phyloP scores from a whole-genome alignment of 148 eudicot genomes.

The Chenopodium quinoa region DNA sequence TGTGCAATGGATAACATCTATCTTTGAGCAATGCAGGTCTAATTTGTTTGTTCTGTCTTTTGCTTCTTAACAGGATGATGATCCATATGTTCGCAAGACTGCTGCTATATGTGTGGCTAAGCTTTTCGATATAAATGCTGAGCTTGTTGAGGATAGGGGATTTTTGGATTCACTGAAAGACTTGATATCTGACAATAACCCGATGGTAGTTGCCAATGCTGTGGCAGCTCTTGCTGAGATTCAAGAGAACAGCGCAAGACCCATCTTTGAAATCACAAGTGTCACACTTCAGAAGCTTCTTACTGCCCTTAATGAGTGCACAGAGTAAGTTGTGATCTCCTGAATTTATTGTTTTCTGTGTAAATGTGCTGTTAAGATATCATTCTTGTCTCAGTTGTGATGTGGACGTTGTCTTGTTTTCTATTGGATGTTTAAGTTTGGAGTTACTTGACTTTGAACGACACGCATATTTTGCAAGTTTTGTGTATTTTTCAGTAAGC shows the following conservation, averaged over 20 bases:
- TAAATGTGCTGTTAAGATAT: neutral
- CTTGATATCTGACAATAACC: conserved; percentile 97
- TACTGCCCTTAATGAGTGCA: conserved; percentile 97
- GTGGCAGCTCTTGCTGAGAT: conserved; percentile 99
- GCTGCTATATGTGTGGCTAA: conserved; percentile 99
- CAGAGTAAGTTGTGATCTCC: conserved; percentile 65
- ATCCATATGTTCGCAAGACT: conserved; percentile 99
- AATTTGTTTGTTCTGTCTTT: neutral
- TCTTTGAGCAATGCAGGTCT: neutral
- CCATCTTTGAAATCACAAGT: conserved; percentile 90
- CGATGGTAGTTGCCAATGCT: conserved; percentile 99
- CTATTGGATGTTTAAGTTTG: neutral
- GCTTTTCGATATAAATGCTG: conserved; percentile 96
- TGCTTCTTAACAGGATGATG: conserved; percentile 72
- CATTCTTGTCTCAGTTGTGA: neutral
- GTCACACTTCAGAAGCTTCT: conserved; percentile 88
- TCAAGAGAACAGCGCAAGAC: conserved; percentile 81
- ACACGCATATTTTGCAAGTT: neutral
- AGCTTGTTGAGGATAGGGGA: conserved; percentile 97
- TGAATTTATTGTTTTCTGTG: conserved; percentile 11
- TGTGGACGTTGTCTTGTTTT: neutral
- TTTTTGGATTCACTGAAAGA: conserved; percentile 95
- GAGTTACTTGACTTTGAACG: neutral
- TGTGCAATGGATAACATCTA: conserved; percentile 6
- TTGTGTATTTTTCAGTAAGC: neutral